A percentile compares a stretch with the other conserved stretches of the same genome.
Evolutionary conservation across 148 eudicot species (phyloP).

Genomic region (Chenopodium berlandieri): DNA sequence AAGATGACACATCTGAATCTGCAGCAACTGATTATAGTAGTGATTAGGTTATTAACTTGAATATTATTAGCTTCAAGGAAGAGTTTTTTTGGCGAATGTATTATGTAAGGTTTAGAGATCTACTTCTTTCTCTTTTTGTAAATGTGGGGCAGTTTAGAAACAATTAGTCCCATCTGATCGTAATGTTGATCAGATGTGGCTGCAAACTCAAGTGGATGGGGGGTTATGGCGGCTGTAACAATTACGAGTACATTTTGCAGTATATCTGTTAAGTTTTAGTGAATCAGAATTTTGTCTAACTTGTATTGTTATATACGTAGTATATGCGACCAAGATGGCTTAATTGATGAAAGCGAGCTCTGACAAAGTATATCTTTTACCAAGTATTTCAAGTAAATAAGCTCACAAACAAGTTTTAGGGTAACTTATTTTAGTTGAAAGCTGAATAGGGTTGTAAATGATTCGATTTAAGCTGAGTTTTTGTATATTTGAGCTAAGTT

Average conservation of each 20-base stretch:
- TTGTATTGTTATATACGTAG: too few species aligned
- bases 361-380: too few species aligned
- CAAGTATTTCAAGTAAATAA: too few species aligned
- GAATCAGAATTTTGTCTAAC: background rate
- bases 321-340: too few species aligned
- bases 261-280: background rate
- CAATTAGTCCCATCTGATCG: background rate
- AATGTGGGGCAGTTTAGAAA: constrained; percentile 7
- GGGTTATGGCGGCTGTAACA: background rate
- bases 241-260: background rate
- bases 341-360: too few species aligned
- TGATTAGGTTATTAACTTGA: constrained; percentile 8
- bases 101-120: background rate
- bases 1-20: constrained; percentile 42
- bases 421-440: too few species aligned
- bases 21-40: constrained; percentile 62
- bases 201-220: background rate
- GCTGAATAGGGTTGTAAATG: too few species aligned
- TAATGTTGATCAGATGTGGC: background rate
- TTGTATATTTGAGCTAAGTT: too few species aligned
- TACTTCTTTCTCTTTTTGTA: background rate
- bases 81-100: constrained; percentile 12
- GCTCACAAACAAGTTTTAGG: too few species aligned
- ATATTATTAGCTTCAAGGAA: background rate
- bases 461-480: too few species aligned